Conservation (phyloP, 108 stramenopile species). For the Seminavis robusta region DNA sequence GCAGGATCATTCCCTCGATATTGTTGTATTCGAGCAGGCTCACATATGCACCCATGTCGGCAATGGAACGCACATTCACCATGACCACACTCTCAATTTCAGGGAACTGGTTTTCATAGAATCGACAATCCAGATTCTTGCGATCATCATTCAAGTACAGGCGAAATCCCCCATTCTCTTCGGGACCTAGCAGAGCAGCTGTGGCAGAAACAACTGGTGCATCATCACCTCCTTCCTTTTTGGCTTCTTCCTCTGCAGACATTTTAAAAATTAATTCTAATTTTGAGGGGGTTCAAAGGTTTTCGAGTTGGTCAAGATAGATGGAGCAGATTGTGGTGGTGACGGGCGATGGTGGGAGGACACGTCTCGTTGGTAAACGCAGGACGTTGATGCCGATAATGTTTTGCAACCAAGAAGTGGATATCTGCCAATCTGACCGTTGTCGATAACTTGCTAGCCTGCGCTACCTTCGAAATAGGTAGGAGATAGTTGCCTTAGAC, state of each 20-base stretch:
- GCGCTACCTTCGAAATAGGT: no score
- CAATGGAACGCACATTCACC: conserved; percentile 96
- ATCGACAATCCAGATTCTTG: conserved; percentile 93
- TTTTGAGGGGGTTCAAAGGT: background rate
- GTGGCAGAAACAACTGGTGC: conserved; percentile 1
- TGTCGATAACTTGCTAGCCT: no score
- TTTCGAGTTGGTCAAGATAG: background rate
- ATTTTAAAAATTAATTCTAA: background rate
- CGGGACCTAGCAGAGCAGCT: conserved; percentile 15
- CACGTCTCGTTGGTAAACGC: background rate
- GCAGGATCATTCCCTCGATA: conserved; percentile 98
- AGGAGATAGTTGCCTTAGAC: no score
- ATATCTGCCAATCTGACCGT: no score
- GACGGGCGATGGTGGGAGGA: background rate
- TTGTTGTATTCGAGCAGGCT: conserved; percentile 98
- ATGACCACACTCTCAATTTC: conserved; percentile 95
- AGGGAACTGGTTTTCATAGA: conserved; percentile 96
- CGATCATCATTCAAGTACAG: conserved; percentile 77
- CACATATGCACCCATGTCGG: conserved; percentile 99
- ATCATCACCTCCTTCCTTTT: background rate
- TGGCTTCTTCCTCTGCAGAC: background rate
- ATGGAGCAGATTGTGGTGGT: background rate
- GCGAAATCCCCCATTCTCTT: conserved; percentile 66
- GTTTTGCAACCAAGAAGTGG: no score
- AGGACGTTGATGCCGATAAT: no score